phyloP scores from a whole-genome alignment of 2,329 filamentous ascomycete species.

The Aspergillus flavus region DNA sequence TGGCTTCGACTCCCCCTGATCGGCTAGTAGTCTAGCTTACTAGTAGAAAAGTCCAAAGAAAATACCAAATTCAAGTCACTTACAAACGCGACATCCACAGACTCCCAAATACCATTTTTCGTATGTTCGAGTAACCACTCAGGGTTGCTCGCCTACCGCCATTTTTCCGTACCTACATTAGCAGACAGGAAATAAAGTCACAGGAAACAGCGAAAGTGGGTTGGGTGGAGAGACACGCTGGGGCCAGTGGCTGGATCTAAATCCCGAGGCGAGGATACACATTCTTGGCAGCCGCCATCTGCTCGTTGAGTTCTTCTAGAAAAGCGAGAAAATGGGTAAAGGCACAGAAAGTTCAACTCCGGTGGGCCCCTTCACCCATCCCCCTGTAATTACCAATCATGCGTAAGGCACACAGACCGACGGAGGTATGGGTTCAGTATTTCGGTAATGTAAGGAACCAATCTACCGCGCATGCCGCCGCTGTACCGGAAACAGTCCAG shows the following conservation, averaged over 20 bases:
- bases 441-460: conserved; percentile 5
- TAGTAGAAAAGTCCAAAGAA: background rate
- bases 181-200: conserved; percentile 2
- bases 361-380: conserved; percentile 4
- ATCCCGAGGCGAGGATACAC: conserved; percentile 7
- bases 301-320: conserved; percentile 20
- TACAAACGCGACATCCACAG: background rate
- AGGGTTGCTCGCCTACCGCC: background rate
- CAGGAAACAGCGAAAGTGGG: conserved; percentile 1
- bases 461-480: conserved; percentile 14
- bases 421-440: background rate
- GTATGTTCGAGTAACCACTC: background rate
- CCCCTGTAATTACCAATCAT: conserved; percentile 7
- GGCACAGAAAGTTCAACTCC: conserved; percentile 13
- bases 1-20: conserved; percentile 11
- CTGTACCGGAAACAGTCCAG: conserved; percentile 7
- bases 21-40: background rate
- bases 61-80: conserved; percentile 1
- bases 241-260: conserved; percentile 7
- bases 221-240: conserved; percentile 4
- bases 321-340: conserved; percentile 9
- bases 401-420: background rate
- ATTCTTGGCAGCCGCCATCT: background rate
- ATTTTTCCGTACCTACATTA: conserved; percentile 4
- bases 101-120: background rate